These are phyloP conservation scores for Neofusicoccum kwambonambiense DNA, from an alignment of 2,329 filamentous ascomycete species.

Conservation along the genomic window DNA sequence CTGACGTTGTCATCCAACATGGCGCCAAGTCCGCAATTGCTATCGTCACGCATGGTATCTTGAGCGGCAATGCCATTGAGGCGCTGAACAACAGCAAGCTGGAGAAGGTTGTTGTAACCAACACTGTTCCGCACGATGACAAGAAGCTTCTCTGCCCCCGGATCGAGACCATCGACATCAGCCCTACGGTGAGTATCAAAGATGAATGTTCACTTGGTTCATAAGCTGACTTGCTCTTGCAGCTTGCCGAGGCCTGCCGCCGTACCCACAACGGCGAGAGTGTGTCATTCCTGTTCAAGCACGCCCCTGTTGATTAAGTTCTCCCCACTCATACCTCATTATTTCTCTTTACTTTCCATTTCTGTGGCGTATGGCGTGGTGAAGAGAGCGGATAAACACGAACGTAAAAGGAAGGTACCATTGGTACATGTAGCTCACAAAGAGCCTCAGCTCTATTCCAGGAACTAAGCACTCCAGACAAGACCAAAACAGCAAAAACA, in stretches of 20 bases:
- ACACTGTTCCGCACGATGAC: conserved; percentile 78
- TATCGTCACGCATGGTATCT: conserved; percentile 91
- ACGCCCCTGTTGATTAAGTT: conserved; percentile 55
- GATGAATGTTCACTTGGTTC: background rate
- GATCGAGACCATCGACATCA: conserved; percentile 89
- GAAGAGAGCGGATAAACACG: background rate
- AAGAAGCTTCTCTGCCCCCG: conserved; percentile 76
- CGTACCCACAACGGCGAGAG: conserved; percentile 71
- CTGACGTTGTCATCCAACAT: conserved; percentile 81
- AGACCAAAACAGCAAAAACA: background rate
- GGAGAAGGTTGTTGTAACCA: conserved; percentile 81
- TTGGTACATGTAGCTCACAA: background rate
- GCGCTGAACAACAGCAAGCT: conserved; percentile 77
- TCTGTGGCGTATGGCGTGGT: conserved; percentile 16
- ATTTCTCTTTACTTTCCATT: background rate
- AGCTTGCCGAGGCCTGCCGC: conserved; percentile 68
- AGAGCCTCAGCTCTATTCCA: background rate
- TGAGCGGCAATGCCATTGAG: conserved; percentile 84
- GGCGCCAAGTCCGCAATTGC: conserved; percentile 86
- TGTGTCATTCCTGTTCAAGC: conserved; percentile 69
- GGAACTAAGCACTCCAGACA: background rate
- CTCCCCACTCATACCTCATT: background rate
- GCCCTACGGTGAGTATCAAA: conserved; percentile 61
- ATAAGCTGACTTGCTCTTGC: conserved; percentile 19
- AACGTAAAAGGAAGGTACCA: background rate